These are phyloP conservation scores for Lantana camara DNA, from an alignment of 257 asterid genomes.

Conservation along the genomic window DNA sequence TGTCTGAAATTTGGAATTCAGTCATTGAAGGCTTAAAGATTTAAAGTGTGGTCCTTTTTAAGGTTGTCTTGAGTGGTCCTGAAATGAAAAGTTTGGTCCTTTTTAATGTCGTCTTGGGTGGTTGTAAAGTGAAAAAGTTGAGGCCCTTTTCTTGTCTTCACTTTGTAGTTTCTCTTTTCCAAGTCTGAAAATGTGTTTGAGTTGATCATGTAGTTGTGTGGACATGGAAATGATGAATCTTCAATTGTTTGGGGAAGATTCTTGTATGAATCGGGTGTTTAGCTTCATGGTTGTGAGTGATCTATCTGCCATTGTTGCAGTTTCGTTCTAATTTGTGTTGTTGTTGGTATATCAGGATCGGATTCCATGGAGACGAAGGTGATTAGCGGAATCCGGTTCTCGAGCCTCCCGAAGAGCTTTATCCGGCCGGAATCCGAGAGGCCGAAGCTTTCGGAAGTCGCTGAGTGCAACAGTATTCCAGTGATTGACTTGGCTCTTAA, in stretches of 20 bases:
- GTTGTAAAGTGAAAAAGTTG: background rate
- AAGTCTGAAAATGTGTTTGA: no score
- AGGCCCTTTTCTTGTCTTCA: background rate
- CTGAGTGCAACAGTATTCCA: conserved; percentile 32
- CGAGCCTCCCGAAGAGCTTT: conserved; percentile 31
- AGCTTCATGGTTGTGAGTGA: background rate
- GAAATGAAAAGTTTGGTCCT: background rate
- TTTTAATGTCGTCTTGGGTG: background rate
- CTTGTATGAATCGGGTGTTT: no score
- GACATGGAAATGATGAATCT: no score
- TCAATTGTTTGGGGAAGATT: no score
- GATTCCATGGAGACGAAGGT: conserved; percentile 24
- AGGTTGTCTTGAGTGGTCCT: no score
- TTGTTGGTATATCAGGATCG: no score
- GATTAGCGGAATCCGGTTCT: conserved; percentile 28
- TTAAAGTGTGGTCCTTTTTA: no score
- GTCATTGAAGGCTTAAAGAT: no score
- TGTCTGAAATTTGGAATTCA: background rate
- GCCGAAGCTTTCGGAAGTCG: conserved; percentile 33
- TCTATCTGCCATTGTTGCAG: background rate
- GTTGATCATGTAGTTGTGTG: no score
- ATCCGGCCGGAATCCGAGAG: conserved; percentile 37
- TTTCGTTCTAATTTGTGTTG: no score
- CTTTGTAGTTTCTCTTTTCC: background rate
- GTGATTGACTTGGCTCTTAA: conserved; percentile 30